These are phyloP conservation scores for Fennellomyces sp. DNA, from an alignment of 371 early-diverging fungal genomes.

Conservation along the genomic window DNA sequence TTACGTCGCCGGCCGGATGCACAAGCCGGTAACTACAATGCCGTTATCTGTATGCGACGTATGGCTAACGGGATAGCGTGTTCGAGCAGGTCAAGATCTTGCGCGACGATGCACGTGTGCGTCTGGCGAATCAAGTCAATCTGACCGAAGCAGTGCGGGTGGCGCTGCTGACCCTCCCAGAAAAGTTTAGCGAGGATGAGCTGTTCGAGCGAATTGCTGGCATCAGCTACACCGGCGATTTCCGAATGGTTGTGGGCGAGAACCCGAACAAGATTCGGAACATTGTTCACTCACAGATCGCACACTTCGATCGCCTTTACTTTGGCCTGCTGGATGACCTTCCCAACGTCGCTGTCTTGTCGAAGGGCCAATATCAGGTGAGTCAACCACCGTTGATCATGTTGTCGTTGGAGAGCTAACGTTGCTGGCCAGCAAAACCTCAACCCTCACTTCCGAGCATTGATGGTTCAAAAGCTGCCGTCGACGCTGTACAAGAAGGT, in stretches of 20 bases:
- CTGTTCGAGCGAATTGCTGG: constrained; percentile 85
- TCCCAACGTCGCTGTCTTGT: constrained; percentile 70
- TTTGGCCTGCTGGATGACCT: constrained; percentile 78
- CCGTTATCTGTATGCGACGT: too few relatives aligned
- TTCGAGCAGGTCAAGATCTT: constrained; percentile 83
- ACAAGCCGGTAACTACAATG: constrained; percentile 87
- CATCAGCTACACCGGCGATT: constrained; percentile 91
- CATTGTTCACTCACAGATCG: constrained; percentile 84
- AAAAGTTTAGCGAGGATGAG: constrained; percentile 80
- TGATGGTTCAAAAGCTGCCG: constrained; percentile 72
- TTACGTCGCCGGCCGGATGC: constrained; percentile 96
- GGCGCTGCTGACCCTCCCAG: constrained; percentile 84
- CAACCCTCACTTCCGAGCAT: constrained; percentile 58
- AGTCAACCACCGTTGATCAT: neutral
- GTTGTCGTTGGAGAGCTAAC: too few relatives aligned
- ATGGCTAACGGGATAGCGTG: too few relatives aligned
- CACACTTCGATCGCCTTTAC: constrained; percentile 81
- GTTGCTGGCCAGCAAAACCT: constrained; percentile 74
- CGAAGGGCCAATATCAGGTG: constrained; percentile 58
- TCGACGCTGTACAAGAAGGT: constrained; percentile 58
- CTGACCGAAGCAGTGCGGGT: constrained; percentile 84
- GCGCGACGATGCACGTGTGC: constrained; percentile 86
- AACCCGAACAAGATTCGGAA: constrained; percentile 94
- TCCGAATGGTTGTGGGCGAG: constrained; percentile 92
- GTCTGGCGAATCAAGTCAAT: constrained; percentile 86